Conservation (phyloP, 2,329 filamentous ascomycete species). For the Dryadomyces quercus-mongolicae region DNA sequence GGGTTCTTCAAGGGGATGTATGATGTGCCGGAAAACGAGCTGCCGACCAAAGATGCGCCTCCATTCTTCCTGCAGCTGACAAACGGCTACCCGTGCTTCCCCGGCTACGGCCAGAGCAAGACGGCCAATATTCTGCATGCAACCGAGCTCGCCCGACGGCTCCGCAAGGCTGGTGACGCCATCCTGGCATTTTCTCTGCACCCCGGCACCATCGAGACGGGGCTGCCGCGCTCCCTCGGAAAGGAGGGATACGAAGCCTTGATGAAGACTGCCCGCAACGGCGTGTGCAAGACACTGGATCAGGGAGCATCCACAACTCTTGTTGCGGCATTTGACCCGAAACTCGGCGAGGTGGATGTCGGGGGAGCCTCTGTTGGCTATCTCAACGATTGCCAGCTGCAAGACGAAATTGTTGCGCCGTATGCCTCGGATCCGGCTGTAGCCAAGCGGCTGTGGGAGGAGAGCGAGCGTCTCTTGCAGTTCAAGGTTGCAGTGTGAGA, state of each 20-base stretch:
- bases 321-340: constrained; percentile 28
- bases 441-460: constrained; percentile 30
- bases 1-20: constrained; percentile 26
- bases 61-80: constrained; percentile 1
- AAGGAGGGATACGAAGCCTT: constrained; percentile 14
- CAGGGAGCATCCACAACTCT: constrained; percentile 27
- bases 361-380: constrained; percentile 22
- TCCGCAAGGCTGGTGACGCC: constrained; percentile 11
- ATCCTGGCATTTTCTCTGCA: constrained; percentile 22
- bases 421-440: constrained; percentile 22
- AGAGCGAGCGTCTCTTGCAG: constrained; percentile 24
- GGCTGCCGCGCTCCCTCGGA: constrained; percentile 17
- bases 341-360: constrained; percentile 14
- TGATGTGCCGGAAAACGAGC: constrained; percentile 17
- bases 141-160: constrained; percentile 20
- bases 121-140: constrained; percentile 32
- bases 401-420: constrained; percentile 14
- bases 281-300: constrained; percentile 23
- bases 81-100: constrained; percentile 20
- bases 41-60: constrained; percentile 4
- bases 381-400: constrained; percentile 27
- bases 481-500: neutral
- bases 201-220: constrained; percentile 21
- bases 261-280: constrained; percentile 15
- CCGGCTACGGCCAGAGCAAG: constrained; percentile 34